Evolutionary conservation across 495 filamentous ascomycete genomes (phyloP).

Genomic region (Neurospora sp.): DNA sequence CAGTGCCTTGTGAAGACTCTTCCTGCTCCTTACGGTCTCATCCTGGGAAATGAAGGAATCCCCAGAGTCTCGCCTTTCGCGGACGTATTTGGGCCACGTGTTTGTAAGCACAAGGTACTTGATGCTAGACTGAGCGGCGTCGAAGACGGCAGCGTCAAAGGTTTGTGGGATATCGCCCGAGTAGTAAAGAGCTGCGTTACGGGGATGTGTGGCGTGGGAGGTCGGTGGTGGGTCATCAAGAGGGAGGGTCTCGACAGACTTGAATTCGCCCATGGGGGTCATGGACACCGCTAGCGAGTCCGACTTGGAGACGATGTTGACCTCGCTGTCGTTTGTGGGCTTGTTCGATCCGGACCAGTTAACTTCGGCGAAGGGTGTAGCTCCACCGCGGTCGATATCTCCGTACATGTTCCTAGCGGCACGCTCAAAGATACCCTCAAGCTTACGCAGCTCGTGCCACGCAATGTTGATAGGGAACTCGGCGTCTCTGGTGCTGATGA

Average conservation of each 20-base stretch:
- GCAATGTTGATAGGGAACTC: slow-evolving; percentile 56
- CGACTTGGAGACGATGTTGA: slow-evolving; percentile 6
- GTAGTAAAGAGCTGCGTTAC: slow-evolving; percentile 3
- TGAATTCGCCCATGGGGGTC: background rate
- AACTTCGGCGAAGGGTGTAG: slow-evolving; percentile 14
- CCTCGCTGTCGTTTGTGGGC: slow-evolving; percentile 4
- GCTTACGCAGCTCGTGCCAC: slow-evolving; percentile 17
- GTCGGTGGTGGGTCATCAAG: background rate
- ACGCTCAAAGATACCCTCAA: slow-evolving; percentile 22
- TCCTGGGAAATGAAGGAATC: slow-evolving; percentile 4
- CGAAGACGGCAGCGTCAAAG: slow-evolving; percentile 46
- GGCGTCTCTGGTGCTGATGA: slow-evolving; percentile 43
- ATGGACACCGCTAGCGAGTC: background rate
- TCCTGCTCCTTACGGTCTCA: background rate
- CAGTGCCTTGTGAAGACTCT: slow-evolving; percentile 5
- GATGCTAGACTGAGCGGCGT: slow-evolving; percentile 48
- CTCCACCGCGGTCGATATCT: slow-evolving; percentile 3
- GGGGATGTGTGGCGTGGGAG: background rate
- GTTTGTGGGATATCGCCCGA: slow-evolving; percentile 33
- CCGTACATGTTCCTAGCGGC: slow-evolving; percentile 15
- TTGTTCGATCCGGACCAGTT: slow-evolving; percentile 1
- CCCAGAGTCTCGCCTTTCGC: slow-evolving; percentile 15
- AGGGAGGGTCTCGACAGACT: background rate
- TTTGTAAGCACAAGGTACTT: slow-evolving; percentile 61
- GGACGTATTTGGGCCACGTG: slow-evolving; percentile 58